These are phyloP conservation scores for Tetrapisispora namnaoensis DNA, from an alignment of 805 yeast genomes.

Conservation along the genomic window DNA sequence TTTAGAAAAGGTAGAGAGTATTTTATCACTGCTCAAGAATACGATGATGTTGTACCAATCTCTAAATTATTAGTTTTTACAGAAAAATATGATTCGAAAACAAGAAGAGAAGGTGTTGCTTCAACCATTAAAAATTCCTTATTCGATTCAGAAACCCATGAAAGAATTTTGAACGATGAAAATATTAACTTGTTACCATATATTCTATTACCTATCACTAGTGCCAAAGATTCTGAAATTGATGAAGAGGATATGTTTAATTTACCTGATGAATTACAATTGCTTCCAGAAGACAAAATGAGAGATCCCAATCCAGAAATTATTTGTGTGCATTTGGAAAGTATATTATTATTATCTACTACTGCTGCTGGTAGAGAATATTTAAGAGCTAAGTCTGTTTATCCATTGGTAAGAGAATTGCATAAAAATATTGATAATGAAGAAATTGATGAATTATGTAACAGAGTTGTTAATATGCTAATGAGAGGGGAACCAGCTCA, in stretches of 20 bases:
- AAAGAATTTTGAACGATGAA: constrained; percentile 46
- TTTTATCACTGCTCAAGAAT: constrained; percentile 59
- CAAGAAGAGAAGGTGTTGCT: constrained; percentile 86
- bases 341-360: constrained; percentile 68
- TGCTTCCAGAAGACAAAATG: constrained; percentile 61
- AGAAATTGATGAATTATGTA: constrained; percentile 58
- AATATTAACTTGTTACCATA: constrained; percentile 71
- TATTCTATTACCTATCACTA: constrained; percentile 69
- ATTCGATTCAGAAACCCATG: constrained; percentile 68
- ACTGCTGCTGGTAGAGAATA: constrained; percentile 63
- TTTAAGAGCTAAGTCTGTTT: constrained; percentile 72
- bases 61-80: constrained; percentile 78
- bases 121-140: constrained; percentile 84
- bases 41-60: constrained; percentile 69
- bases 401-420: constrained; percentile 77
- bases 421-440: constrained; percentile 43
- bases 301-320: constrained; percentile 66
- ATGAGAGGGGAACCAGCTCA: constrained; percentile 75
- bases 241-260: constrained; percentile 79
- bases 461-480: constrained; percentile 77
- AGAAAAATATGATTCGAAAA: constrained; percentile 63
- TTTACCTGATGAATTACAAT: constrained; percentile 81
- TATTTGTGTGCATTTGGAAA: constrained; percentile 65
- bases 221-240: constrained; percentile 57
- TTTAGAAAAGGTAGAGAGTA: constrained; percentile 64